Base-by-base conservation (phyloP, 108 stramenopile genomes). In the Nitzschia sp. region DNA sequence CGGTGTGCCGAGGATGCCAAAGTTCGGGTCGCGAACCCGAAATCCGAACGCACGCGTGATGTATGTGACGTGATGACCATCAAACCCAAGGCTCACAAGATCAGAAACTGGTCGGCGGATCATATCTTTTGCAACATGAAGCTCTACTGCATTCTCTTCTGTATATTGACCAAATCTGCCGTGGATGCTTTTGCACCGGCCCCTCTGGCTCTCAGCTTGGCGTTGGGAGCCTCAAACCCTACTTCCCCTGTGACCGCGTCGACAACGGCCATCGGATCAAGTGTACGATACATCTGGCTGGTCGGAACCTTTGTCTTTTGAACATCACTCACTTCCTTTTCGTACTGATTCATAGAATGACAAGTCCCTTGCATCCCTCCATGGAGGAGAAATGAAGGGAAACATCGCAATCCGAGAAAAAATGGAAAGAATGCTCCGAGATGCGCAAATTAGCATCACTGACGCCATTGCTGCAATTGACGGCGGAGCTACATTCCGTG, bases 401-500 rank as follows among this genome's bases (percentile, higher is more conserved):
- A 62, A 62, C 24, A 21, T 40, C 41, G 17, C 42, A 62, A 97
- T 97, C 91, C 83, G 96, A 10, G 76, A 79, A 15, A 89, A 84
- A 65, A 92, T 97, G 81, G 96, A 96, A 71, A 63, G 74, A 57
- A 87, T 95, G 86, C 77, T 87, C 65, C 87, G 96, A 38, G 84
- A 92, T 51, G 94, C 95, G 1, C 96, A 97, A 83, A 80, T 85
- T 38, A 77, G 79, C 59, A 95, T 97, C 65, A 94, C 92, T 58
- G 62, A 80, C 25, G 88, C 83, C 59, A 92, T 97, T 56, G 77
- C 81, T 50, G 87, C 95, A 44, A 86, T 94, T 51, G 95, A 96
- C 65, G 95, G 96, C 10, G 84, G 76, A 41, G 92, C 77, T 26
- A 88, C 53, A 43, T 97, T 97, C 79, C 85, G 80, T 56, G 86